These are phyloP conservation scores for Zanthoxylum bungeanum DNA, from an alignment of 345 rosid species.

Conservation along the genomic window DNA sequence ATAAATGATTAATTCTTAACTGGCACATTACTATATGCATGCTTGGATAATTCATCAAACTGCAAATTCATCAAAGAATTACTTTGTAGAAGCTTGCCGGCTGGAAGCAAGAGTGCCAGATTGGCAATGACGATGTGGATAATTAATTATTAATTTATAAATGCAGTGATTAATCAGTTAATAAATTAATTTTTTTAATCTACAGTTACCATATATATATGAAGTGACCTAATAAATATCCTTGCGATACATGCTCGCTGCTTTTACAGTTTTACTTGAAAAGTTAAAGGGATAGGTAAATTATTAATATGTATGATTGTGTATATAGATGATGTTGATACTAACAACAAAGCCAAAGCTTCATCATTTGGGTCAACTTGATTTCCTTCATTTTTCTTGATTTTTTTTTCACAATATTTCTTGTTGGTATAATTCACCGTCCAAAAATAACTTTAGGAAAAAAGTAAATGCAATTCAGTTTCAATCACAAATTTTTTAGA, in stretches of 20 bases:
- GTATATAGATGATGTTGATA: conserved; percentile 10
- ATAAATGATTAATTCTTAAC: too few species aligned
- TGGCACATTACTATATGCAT: too few species aligned
- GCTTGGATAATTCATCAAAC: too few species aligned
- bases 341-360: conserved; percentile 31
- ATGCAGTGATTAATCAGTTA: background rate
- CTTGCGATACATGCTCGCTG: conserved; percentile 12
- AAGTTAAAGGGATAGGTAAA: conserved; percentile 3
- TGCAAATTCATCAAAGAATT: too few species aligned
- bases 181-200: background rate
- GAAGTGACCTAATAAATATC: conserved; percentile 57
- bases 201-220: conserved; percentile 12
- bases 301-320: conserved; percentile 22
- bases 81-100: conserved; percentile 6
- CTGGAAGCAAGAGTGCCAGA: conserved; percentile 27
- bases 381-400: background rate
- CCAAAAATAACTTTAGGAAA: background rate
- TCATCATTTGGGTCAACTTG: conserved; percentile 26
- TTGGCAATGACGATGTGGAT: conserved; percentile 32
- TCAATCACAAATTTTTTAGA: too few species aligned
- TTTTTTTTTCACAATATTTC: background rate
- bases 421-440: background rate
- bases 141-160: conserved; percentile 11
- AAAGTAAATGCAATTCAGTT: background rate
- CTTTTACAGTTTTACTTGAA: conserved; percentile 43